phyloP scores from a whole-genome alignment of 1,139 yeast genomes.

The Pichia sp. region DNA sequence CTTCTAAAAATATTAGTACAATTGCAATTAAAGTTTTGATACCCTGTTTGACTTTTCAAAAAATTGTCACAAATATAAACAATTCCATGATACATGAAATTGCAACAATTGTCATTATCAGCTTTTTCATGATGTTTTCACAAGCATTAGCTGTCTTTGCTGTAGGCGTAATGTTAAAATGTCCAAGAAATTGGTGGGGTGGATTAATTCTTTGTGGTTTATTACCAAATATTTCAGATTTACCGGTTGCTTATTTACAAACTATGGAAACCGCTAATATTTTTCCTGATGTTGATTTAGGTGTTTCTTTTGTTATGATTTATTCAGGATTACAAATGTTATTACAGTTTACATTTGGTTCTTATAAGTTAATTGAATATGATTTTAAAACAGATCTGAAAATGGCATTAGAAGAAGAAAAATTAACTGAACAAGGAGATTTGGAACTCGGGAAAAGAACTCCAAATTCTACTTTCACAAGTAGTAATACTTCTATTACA shows the following conservation, averaged over 20 bases:
- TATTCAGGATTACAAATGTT: constrained; percentile 67
- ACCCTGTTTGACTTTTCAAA: constrained; percentile 76
- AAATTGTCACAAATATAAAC: constrained; percentile 63
- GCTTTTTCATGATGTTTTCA: constrained; percentile 52
- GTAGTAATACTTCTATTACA: background rate
- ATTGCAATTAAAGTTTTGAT: constrained; percentile 64
- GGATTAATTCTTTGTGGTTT: constrained; percentile 73
- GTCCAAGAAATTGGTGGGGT: constrained; percentile 74
- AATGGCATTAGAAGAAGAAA: constrained; percentile 2
- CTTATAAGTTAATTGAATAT: constrained; percentile 61
- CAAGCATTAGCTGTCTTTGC: constrained; percentile 37
- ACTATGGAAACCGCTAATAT: constrained; percentile 56
- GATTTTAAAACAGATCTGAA: constrained; percentile 49
- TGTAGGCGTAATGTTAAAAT: constrained; percentile 24
- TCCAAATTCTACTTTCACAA: background rate
- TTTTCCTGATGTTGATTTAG: constrained; percentile 65
- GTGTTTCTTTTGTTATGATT: constrained; percentile 82
- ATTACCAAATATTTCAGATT: constrained; percentile 75
- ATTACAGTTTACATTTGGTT: constrained; percentile 70
- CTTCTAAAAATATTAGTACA: constrained; percentile 67
- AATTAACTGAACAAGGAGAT: background rate
- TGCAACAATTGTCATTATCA: constrained; percentile 65
- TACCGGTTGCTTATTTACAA: constrained; percentile 85
- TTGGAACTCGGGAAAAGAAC: background rate
- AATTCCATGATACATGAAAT: constrained; percentile 68